Evolutionary conservation across 192 early-diverging fungal genomes (phyloP), one percentile per base, ranked within the genome.

Genomic region (Linnemannia exigua): DNA sequence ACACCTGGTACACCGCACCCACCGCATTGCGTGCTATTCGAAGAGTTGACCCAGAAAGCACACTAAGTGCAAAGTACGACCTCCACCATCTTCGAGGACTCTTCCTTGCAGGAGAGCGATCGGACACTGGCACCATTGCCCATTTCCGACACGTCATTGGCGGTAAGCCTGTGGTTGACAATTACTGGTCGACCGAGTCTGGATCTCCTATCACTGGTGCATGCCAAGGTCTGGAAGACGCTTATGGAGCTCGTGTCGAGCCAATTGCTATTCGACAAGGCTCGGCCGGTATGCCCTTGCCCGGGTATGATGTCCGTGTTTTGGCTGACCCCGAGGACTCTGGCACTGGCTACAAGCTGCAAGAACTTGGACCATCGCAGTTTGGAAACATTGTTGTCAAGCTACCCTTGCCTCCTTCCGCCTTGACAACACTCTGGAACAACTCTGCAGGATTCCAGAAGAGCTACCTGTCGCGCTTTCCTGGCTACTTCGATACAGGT

Each of bases 181-280:
- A 96, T 79, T 98, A 93, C 87, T 98, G 97, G 97, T 94, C 95
- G 67, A 97, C 97, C 0, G 97, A 98, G 73, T 95, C 93, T 51
- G 96, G 97, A 6, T 94, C 92, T 50, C 96, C 97, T 2, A 94
- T 97, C 87, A 95, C 95, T 0, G 94, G 92, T 1, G 89, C 92
- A 15, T 92, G 93, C 84, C 88, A 93, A 70, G 94, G 95, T 15
- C 79, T 92, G 72, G 76, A 86, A 50, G 71, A 71, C 50, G 52
- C 80, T 72, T 69, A 84, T 73, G 74, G 88, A 47, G 68, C 87
- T 41, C 72, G 80, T 25, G 88, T 88, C 19, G 76, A 77, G 14
- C 74, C 79, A 12, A 88, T 38, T 74, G 89, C 86, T 31, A 77
- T 87, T 52, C 91, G 92, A 68, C 87, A 92, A 14, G 97, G 96